Conservation (phyloP, 140 eudicot genomes). For the Flaveria floridana region DNA sequence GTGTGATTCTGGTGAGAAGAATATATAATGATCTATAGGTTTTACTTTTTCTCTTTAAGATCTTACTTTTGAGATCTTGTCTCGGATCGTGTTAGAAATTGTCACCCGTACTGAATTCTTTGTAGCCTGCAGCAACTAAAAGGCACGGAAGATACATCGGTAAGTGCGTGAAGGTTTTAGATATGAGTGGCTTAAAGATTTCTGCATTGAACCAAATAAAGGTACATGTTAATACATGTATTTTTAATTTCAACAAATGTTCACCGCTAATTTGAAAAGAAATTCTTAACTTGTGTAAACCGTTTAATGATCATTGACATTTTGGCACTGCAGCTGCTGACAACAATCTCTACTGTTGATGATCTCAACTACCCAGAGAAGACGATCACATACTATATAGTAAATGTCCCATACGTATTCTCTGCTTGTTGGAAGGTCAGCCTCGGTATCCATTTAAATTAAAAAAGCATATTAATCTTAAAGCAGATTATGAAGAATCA, state of each 20-base stretch:
- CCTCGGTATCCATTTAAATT: neutral
- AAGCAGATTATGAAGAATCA: neutral
- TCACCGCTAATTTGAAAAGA: neutral
- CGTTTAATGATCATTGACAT: neutral
- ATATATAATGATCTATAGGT: conserved; percentile 1
- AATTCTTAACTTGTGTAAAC: neutral
- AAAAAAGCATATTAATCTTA: neutral
- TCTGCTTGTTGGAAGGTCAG: conserved; percentile 94
- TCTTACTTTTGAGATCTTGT: neutral
- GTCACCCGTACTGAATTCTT: conserved; percentile 1
- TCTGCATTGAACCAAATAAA: conserved; percentile 76
- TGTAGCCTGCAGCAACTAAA: conserved; percentile 66
- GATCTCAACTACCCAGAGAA: conserved; percentile 81
- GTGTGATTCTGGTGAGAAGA: conserved; percentile 62
- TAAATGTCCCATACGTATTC: conserved; percentile 71
- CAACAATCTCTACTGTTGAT: conserved; percentile 60
- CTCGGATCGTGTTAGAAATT: neutral
- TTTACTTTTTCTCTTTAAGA: neutral
- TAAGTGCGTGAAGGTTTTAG: conserved; percentile 72
- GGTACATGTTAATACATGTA: conserved; percentile 36
- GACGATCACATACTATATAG: conserved; percentile 63
- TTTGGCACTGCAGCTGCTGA: conserved; percentile 50
- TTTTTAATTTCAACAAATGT: neutral
- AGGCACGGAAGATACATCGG: conserved; percentile 55
- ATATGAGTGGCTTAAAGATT: conserved; percentile 78